A percentile compares a stretch with the other conserved stretches of the same genome.
These are phyloP conservation scores for Talaromyces liani DNA, from an alignment of 495 filamentous ascomycete species.

Conservation along the genomic window DNA sequence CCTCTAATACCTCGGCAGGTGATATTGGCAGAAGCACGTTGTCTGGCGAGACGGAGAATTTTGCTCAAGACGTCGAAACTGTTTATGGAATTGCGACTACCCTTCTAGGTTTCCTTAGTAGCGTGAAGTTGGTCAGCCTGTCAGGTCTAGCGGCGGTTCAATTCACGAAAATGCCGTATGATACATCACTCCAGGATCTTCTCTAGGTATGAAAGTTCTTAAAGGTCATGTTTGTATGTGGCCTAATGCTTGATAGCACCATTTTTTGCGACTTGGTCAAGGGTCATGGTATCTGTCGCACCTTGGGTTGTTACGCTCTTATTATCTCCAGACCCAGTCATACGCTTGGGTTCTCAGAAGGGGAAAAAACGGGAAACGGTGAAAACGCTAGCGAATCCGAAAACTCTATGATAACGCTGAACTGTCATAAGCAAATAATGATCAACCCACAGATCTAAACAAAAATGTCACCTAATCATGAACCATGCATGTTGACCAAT, in stretches of 20 bases:
- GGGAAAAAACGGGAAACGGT: no score
- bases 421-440: background rate
- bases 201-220: no score
- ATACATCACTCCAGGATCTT: no score
- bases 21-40: background rate
- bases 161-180: no score
- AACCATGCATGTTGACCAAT: background rate
- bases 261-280: no score
- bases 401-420: no score
- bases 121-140: background rate
- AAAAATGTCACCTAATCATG: background rate
- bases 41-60: background rate
- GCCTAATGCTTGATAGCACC: no score
- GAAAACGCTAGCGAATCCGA: no score
- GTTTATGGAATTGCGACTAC: background rate
- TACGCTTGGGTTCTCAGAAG: no score
- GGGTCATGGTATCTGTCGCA: background rate
- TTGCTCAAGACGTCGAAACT: background rate
- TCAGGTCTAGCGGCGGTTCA: no score
- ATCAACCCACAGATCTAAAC: background rate
- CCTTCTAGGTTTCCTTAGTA: background rate
- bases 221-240: no score
- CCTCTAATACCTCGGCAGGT: background rate
- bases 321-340: no score
- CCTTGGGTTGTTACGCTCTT: background rate